Percentiles rank a stretch among this genome's conserved stretches.
These are phyloP conservation scores for Bruguiera sexangula DNA, from an alignment of 345 rosid genomes.

Conservation along the genomic window DNA sequence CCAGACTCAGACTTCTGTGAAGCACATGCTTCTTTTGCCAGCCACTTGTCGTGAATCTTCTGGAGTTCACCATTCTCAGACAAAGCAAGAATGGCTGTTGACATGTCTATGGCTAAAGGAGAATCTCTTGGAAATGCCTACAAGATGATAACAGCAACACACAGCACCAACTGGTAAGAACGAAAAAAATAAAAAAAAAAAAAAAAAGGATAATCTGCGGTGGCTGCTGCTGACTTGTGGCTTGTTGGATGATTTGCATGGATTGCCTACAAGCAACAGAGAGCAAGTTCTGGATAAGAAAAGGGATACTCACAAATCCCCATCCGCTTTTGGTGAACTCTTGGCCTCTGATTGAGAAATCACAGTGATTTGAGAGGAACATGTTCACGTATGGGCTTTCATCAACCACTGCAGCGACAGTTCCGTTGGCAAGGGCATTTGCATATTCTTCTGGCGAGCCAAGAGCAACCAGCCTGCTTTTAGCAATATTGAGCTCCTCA, in stretches of 20 bases:
- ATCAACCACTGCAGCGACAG: conserved; percentile 83
- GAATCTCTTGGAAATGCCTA: conserved; percentile 92
- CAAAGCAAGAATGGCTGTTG: conserved; percentile 73
- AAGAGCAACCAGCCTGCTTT: conserved; percentile 69
- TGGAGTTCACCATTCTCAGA: conserved; percentile 85
- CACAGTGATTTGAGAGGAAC: conserved; percentile 69
- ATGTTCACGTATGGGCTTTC: conserved; percentile 70
- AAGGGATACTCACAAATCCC: conserved; percentile 82
- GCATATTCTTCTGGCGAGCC: conserved; percentile 81
- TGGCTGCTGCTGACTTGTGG: neutral
- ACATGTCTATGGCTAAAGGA: conserved; percentile 80
- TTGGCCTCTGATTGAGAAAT: conserved; percentile 69
- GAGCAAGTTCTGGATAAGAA: neutral
- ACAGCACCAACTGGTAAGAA: too few species aligned
- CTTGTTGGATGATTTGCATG: too few species aligned
- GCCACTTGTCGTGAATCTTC: conserved; percentile 72
- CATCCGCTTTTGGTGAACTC: conserved; percentile 81
- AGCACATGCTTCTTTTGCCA: conserved; percentile 45
- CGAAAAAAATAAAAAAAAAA: neutral
- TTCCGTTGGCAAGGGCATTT: conserved; percentile 56
- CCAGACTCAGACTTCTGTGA: conserved; percentile 32
- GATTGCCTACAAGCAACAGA: too few species aligned
- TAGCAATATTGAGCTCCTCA: conserved; percentile 69
- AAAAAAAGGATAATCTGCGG: neutral
- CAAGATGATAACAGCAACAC: conserved; percentile 1